Conservation (phyloP, 1,284 basidiomycete genomes). For the Ceraceosorus guamensis region DNA sequence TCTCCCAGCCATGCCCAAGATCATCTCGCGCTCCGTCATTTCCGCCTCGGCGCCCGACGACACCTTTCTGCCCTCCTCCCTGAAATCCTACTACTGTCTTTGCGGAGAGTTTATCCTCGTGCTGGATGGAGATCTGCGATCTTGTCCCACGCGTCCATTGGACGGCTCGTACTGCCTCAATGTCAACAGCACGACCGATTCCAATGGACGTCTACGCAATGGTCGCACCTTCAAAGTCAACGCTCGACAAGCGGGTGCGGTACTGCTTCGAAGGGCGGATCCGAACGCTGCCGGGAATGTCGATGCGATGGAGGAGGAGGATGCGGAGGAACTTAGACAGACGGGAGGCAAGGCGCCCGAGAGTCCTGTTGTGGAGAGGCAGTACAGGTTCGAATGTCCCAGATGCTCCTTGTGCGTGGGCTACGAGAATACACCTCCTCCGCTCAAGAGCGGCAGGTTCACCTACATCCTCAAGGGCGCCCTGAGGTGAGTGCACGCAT, state of each 20-base stretch:
- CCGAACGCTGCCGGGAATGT: too few relatives aligned
- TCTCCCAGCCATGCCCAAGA: too few relatives aligned
- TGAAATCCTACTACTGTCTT: slow-evolving; percentile 38
- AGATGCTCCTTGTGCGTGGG: slow-evolving; percentile 36
- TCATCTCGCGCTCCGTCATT: too few relatives aligned
- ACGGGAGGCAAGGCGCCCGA: slow-evolving; percentile 15
- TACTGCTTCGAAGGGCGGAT: slow-evolving; percentile 13
- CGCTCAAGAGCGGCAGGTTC: slow-evolving; percentile 39
- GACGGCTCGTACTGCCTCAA: slow-evolving; percentile 32
- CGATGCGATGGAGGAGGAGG: slow-evolving; percentile 9
- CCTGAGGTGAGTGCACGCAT: slow-evolving; percentile 30
- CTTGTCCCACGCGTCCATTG: slow-evolving; percentile 26
- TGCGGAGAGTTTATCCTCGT: slow-evolving; percentile 45
- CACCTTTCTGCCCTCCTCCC: background rate
- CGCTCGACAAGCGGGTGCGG: slow-evolving; percentile 30
- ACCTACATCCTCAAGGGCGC: slow-evolving; percentile 37
- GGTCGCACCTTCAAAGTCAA: slow-evolving; percentile 36
- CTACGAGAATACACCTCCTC: slow-evolving; percentile 42
- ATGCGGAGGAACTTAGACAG: slow-evolving; percentile 15
- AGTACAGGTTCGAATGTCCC: slow-evolving; percentile 35
- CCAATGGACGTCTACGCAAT: slow-evolving; percentile 14
- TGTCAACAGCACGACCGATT: slow-evolving; percentile 24
- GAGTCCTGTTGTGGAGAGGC: slow-evolving; percentile 24
- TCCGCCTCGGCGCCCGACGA: too few relatives aligned
- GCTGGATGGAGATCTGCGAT: slow-evolving; percentile 19